Conservation (phyloP, 768 basidiomycete species). For the Pulveroboletus ravenelii region DNA sequence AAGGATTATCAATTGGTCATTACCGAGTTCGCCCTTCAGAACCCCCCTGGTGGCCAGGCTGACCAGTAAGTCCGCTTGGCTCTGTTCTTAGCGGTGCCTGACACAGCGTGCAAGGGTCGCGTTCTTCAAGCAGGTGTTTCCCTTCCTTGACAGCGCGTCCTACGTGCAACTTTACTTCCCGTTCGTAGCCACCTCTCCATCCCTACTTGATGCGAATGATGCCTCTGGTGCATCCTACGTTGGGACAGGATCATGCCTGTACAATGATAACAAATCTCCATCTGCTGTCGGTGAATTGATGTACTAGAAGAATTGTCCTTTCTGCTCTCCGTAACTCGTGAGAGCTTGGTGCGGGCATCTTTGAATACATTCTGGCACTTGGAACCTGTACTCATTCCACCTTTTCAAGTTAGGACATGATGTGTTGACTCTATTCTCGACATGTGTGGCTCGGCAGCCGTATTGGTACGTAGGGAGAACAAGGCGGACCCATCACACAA, state of each 20-base stretch:
- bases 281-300: slow-evolving; percentile 26
- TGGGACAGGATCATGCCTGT: slow-evolving; percentile 33
- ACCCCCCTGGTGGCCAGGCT: slow-evolving; percentile 29
- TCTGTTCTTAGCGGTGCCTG: not conserved
- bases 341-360: no score
- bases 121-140: slow-evolving; percentile 32
- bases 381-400: no score
- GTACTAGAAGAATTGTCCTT: slow-evolving; percentile 4
- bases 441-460: no score
- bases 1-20: slow-evolving; percentile 27
- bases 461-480: no score
- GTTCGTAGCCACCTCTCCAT: slow-evolving; percentile 32
- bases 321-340: no score
- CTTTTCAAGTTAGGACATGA: no score
- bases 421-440: no score
- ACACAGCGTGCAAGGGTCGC: slow-evolving; percentile 20
- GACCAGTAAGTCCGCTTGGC: slow-evolving; percentile 21
- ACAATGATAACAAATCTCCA: slow-evolving; percentile 24
- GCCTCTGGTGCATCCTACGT: slow-evolving; percentile 5
- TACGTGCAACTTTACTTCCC: slow-evolving; percentile 36
- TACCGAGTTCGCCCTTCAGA: slow-evolving; percentile 32
- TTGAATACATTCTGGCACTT: no score
- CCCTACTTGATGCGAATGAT: slow-evolving; percentile 21
- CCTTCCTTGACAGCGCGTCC: slow-evolving; percentile 32
- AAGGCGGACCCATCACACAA: no score